Evolutionary conservation across 2,329 filamentous ascomycete genomes (phyloP), one percentile per base, ranked within the genome.

Genomic region (Penicillium sp.): DNA sequence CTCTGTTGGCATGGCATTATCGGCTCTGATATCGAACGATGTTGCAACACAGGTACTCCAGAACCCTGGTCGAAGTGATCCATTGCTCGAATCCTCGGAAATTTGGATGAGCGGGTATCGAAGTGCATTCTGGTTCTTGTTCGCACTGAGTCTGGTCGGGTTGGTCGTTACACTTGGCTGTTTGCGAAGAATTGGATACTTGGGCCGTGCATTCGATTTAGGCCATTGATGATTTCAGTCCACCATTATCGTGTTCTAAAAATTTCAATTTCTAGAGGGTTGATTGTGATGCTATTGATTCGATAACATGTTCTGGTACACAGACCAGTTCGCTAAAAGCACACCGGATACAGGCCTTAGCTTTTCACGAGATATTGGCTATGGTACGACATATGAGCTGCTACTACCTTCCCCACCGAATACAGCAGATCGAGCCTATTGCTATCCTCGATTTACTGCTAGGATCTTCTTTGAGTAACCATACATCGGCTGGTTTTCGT

Each of bases 401-500:
- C 13, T 45, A 43, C 38, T 43, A 43, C 38, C 39, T 29, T 53
- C 39, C 30, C 6, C 14, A 23, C 32, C 8, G 26, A 38, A 19
- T 38, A 19, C 3, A 43, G 26, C 7, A 9, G 7, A 23, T 11
- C 10, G 7, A 45, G 9, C 2, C 7, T 14, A 42, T 45, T 4
- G 16, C 18, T 23, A 39, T 3, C 26, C 10, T 19, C 6, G 14
- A 38, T 8, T 19, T 18, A 7, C 19, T 16, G 18, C 3, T 30
- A 13, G 7, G 9, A 14, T 32, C 10, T 9, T 38, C n/a, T 11
- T 8, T 43, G 51, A 53, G 51, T 53, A 53, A 53, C 39, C 51
- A 53, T 49, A 48, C 46, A 38, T 50, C 51, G 51, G 51, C 32
- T 38, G 50, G 34, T 53, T 44, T 53, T 11, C 11, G 11, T n/a